Base-by-base conservation (phyloP, 2,329 filamentous ascomycete genomes). In the Nemania sp. region DNA sequence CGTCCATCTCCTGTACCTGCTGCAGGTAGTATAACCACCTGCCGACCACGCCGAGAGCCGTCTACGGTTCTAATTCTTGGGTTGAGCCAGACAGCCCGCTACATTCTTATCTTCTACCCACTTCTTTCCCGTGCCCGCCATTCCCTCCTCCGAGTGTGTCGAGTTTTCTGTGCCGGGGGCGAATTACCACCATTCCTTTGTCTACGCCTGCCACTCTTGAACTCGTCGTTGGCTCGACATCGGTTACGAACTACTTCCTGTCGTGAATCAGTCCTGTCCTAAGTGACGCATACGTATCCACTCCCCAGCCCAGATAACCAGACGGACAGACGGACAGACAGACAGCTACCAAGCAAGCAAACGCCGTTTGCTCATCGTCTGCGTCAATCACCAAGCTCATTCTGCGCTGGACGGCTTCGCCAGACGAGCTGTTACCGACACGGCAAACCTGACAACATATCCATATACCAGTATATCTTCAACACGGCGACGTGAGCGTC, bases 1-100 rank as follows among this genome's bases (percentile, higher is more conserved):
- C 53, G 18, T 48, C 25, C 3, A 17, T 18, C 3, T 20, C 40
- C 12, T 37, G 25, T 3, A 29, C 25, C 25, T 29, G 10, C 54
- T 64, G 40, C 59, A 54, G 45, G 55, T 51, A 51, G 55, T 51
- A 51, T 52, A 62, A 21, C 62, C 52, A 35, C 52, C 55, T 52
- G 49, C 62, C 52, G 54, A 57, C 25, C 46, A n/a, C 48, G 46
- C 62, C 52, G 57, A 63, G n/a, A 43, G 15, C 59, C 59, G 54
- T 52, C 51, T 46, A 48, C 29, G 49, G 43, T 29, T 15, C 20
- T 20, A 21, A n/a, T 43, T 11, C 43, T 20, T 59, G 63, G 55
- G 18, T 46, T 57, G 59, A 65, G 57, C 55, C 66, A 64, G 62
- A 64, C 67, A 67, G 64, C 65, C 67, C 63, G 57, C 61, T 65